Base-by-base conservation (phyloP, 441 rosid species). In the Jatropha podagrica region DNA sequence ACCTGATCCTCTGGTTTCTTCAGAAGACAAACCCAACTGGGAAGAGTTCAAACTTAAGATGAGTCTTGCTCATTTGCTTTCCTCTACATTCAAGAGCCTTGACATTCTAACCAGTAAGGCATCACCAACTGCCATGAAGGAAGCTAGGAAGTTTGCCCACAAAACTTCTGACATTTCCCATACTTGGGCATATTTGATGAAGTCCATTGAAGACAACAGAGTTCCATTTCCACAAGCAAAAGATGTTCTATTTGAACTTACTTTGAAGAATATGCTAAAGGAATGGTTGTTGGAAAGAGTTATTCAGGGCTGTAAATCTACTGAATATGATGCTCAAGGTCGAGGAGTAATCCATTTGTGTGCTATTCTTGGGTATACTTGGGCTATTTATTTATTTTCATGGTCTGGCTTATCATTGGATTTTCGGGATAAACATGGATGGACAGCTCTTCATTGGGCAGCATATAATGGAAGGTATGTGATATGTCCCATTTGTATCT, bases 381-480 rank as follows among this genome's bases (percentile, higher is more conserved):
- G 99, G 99, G 91, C 99, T 54, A 74, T 89, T 80, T 76, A 78
- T 80, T 82, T 92, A 69, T 92, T 85, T 86, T 88, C 91, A 23
- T 92, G 84, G 91, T 85, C 98, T 51, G 90, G 85, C 61, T 80
- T 96, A 59, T 92, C 98, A 1, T 68, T 94, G 77, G 96, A 94
- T 87, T 89, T 84, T 74, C 95, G 98, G 77, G 98, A 96, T 85
- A 92, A 91, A 83, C 78, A 68, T 61, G 99, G 98, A 73, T 96
- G 99, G 99, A 94, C 99, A 38, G 97, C 99, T 76, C 95, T 96
- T 85, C 99, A 96, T 73, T 94, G 99, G 99, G 98, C 98, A 75
- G 98, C 98, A 78, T 84, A 77, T 80, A 82, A 75, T 77, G 98
- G 99, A 76, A 93, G 94, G 98, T 93, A 80, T 44, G 69, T 41